Conservation (phyloP, 192 early-diverging fungal species). For the Chytriomyces sp. region DNA sequence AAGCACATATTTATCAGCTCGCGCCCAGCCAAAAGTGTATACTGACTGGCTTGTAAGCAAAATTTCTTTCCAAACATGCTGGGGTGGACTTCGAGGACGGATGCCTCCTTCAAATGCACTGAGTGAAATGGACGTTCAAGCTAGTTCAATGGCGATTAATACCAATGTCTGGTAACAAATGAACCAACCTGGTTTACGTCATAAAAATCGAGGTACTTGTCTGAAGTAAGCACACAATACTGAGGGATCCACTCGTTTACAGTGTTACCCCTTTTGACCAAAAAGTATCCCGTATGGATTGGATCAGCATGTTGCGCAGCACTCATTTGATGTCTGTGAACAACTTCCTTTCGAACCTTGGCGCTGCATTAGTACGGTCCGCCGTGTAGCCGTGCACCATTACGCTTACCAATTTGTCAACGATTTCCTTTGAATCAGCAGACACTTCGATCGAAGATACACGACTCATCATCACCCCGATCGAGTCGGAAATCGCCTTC, state of each 20-base stretch:
- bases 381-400: neutral
- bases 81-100: conserved; percentile 42
- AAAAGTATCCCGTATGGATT: neutral
- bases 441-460: conserved; percentile 24
- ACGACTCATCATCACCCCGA: conserved; percentile 12
- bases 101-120: conserved; percentile 28
- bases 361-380: neutral
- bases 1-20: conserved; percentile 45
- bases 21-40: conserved; percentile 15
- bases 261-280: conserved; percentile 22
- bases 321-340: conserved; percentile 25
- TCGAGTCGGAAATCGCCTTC: conserved; percentile 9
- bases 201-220: conserved; percentile 27
- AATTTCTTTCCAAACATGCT: conserved; percentile 41
- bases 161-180: neutral
- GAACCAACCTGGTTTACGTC: conserved; percentile 1
- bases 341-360: conserved; percentile 24
- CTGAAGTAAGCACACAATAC: conserved; percentile 11
- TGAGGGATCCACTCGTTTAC: conserved; percentile 29
- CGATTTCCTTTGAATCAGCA: conserved; percentile 42
- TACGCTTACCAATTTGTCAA: conserved; percentile 28
- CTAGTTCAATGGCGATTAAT: neutral
- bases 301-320: conserved; percentile 12
- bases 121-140: conserved; percentile 31
- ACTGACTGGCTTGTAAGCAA: conserved; percentile 42